Evolutionary conservation across 495 filamentous ascomycete genomes (phyloP).

Genomic region (Podospora didyma): DNA sequence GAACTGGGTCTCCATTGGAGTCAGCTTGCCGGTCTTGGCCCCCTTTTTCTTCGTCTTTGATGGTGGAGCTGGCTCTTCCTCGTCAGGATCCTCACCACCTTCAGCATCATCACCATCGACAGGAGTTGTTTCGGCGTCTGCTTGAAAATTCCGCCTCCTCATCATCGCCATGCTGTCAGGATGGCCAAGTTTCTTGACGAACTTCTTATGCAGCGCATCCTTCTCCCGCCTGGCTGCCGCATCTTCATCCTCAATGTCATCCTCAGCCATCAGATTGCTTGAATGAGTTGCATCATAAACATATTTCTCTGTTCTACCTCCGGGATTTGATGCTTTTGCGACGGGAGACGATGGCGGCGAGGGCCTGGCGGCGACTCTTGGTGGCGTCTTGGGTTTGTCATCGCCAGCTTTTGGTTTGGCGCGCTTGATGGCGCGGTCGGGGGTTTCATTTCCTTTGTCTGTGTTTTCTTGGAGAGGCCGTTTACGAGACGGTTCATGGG

Average conservation of each 20-base stretch:
- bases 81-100: slow-evolving; percentile 43
- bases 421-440: slow-evolving; percentile 37
- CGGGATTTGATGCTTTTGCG: slow-evolving; percentile 9
- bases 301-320: slow-evolving; percentile 42
- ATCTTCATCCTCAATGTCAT: slow-evolving; percentile 49
- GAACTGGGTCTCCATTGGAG: slow-evolving; percentile 89
- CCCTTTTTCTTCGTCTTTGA: slow-evolving; percentile 58
- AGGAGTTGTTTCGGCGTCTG: slow-evolving; percentile 48
- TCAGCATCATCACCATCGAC: slow-evolving; percentile 49
- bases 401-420: slow-evolving; percentile 30
- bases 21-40: slow-evolving; percentile 78
- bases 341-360: neutral
- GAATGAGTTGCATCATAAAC: slow-evolving; percentile 35
- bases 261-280: slow-evolving; percentile 12
- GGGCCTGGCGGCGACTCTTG: slow-evolving; percentile 1
- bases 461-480: slow-evolving; percentile 42
- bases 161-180: slow-evolving; percentile 74
- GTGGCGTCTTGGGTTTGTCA: slow-evolving; percentile 8
- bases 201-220: slow-evolving; percentile 75
- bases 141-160: slow-evolving; percentile 51
- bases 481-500: slow-evolving; percentile 29
- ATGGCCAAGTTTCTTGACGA: slow-evolving; percentile 83
- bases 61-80: slow-evolving; percentile 43
- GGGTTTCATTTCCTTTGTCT: slow-evolving; percentile 31
- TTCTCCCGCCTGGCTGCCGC: slow-evolving; percentile 44